phyloP scores from a whole-genome alignment of 2,329 filamentous ascomycete genomes.

The Trichoderma sp. region DNA sequence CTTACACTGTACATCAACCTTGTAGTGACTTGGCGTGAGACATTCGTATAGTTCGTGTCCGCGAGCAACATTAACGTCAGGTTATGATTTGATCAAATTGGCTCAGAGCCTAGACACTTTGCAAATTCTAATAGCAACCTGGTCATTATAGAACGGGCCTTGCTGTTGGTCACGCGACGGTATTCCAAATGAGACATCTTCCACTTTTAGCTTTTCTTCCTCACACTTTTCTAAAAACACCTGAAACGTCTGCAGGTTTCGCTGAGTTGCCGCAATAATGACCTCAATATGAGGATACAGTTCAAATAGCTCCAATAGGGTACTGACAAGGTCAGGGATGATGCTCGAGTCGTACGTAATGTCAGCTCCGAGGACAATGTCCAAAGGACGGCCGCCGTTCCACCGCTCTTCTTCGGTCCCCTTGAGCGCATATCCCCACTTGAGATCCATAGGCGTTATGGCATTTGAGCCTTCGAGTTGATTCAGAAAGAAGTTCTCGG shows the following conservation, averaged over 20 bases:
- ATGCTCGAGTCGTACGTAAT: conserved; percentile 73
- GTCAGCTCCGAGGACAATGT: conserved; percentile 75
- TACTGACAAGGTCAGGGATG: conserved; percentile 66
- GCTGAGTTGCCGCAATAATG: conserved; percentile 70
- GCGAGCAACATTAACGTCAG: not conserved
- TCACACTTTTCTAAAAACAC: conserved; percentile 64
- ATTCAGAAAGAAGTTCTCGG: conserved; percentile 71
- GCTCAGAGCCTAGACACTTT: conserved; percentile 36
- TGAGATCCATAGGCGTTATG: conserved; percentile 59
- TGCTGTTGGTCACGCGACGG: conserved; percentile 49
- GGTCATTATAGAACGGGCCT: conserved; percentile 67
- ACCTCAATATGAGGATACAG: conserved; percentile 60
- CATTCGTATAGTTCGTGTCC: not conserved
- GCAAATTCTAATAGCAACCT: conserved; percentile 61
- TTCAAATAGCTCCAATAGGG: conserved; percentile 64
- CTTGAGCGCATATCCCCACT: conserved; percentile 66
- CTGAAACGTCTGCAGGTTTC: conserved; percentile 71
- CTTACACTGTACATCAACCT: not conserved
- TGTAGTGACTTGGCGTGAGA: not conserved
- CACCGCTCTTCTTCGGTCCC: conserved; percentile 60
- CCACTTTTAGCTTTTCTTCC: conserved; percentile 49
- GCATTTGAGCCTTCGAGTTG: conserved; percentile 54
- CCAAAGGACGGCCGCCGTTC: conserved; percentile 53
- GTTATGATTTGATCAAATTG: not conserved
- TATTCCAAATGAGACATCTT: conserved; percentile 49